phyloP scores from a whole-genome alignment of 2,329 filamentous ascomycete species.

The Ophiocordyceps unilateralis region DNA sequence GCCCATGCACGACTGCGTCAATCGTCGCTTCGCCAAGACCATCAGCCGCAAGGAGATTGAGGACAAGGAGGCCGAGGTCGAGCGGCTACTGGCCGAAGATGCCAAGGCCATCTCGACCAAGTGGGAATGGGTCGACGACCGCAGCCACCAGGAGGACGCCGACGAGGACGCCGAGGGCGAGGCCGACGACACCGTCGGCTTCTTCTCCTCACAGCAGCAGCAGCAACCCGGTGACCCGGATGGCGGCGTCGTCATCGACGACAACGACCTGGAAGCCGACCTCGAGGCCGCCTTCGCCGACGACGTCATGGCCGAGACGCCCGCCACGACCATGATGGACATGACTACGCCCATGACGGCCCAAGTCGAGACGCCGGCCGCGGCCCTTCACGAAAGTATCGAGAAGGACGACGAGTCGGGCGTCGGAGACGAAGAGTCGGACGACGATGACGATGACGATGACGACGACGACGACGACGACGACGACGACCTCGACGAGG shows the following conservation, averaged over 20 bases:
- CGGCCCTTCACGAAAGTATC: conserved; percentile 24
- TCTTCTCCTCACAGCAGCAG: conserved; percentile 8
- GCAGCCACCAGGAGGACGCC: conserved; percentile 20
- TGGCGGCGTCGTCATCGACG: conserved; percentile 6
- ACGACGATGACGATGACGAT: conserved; percentile 25
- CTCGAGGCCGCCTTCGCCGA: conserved; percentile 35
- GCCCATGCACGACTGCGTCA: conserved; percentile 71
- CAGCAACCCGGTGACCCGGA: background rate
- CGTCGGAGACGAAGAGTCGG: conserved; percentile 4
- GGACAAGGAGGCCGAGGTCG: conserved; percentile 65
- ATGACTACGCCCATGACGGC: conserved; percentile 28
- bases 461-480: conserved; percentile 26
- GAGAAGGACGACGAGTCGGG: conserved; percentile 21
- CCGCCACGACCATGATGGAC: conserved; percentile 23
- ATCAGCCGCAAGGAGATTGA: conserved; percentile 72
- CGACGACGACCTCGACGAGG: conserved; percentile 36
- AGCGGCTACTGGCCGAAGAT: conserved; percentile 56
- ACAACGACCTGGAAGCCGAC: conserved; percentile 36
- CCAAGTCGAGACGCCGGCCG: conserved; percentile 25
- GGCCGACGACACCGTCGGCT: conserved; percentile 19
- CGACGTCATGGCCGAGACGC: conserved; percentile 21
- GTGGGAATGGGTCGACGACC: conserved; percentile 48
- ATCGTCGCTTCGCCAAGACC: conserved; percentile 68
- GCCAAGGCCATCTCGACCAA: conserved; percentile 38
- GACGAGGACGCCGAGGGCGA: conserved; percentile 34